Percentiles rank a stretch among this genome's conserved stretches.
These are phyloP conservation scores for Trametes cingulata DNA, from an alignment of 768 basidiomycete genomes.

Conservation along the genomic window DNA sequence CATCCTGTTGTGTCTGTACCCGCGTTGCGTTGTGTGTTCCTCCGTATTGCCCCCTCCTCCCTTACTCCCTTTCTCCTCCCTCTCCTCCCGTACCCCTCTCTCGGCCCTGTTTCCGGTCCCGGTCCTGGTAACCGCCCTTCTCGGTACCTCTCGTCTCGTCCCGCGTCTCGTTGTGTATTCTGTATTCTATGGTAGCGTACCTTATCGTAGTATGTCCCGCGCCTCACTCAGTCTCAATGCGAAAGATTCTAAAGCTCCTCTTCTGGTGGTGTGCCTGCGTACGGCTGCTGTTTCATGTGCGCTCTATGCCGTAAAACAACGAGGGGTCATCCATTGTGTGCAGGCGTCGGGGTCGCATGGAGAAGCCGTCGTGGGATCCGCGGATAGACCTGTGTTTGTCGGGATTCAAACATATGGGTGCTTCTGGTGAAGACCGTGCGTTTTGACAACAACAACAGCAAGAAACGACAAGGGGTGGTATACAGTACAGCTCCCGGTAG, in stretches of 20 bases:
- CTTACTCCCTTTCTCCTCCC: background rate
- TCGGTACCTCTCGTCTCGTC: background rate
- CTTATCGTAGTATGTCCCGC: slow-evolving; percentile 5
- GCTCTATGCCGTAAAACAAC: background rate
- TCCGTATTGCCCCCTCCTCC: background rate
- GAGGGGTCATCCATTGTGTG: background rate
- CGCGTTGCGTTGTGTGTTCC: background rate
- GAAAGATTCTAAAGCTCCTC: too few relatives aligned
- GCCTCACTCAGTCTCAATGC: background rate
- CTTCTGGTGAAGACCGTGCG: too few relatives aligned
- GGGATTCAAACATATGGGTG: too few relatives aligned
- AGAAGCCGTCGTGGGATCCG: background rate
- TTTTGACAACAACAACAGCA: too few relatives aligned
- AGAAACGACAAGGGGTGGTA: too few relatives aligned
- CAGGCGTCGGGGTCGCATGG: background rate
- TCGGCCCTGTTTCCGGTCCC: background rate
- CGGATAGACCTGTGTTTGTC: too few relatives aligned
- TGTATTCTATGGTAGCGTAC: slow-evolving; percentile 16
- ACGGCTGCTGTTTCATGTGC: background rate
- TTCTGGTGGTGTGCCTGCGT: background rate
- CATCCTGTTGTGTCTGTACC: background rate
- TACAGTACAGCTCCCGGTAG: too few relatives aligned
- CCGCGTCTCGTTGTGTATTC: slow-evolving; percentile 7
- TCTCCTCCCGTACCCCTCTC: background rate
- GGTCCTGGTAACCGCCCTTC: background rate